phyloP scores from a whole-genome alignment of 805 yeast species.

The Schizosaccharomyces pombe region DNA sequence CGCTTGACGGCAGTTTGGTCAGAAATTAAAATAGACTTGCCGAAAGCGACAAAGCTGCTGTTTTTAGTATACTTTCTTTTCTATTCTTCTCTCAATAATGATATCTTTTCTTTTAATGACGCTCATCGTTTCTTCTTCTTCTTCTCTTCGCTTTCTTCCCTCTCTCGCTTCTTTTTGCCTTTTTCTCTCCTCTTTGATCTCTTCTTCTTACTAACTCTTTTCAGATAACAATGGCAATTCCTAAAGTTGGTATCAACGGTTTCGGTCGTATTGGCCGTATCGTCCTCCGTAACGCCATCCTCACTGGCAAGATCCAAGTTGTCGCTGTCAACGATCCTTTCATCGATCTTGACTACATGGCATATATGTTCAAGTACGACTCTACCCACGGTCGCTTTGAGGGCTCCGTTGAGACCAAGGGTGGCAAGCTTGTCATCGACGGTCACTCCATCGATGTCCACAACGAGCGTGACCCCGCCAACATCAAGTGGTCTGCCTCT shows the following conservation, averaged over 20 bases:
- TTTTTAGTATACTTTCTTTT: no score
- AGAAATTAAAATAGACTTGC: no score
- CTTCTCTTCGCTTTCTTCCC: neutral
- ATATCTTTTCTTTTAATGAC: neutral
- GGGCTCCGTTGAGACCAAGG: constrained; percentile 37
- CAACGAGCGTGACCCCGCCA: constrained; percentile 67
- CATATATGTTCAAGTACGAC: constrained; percentile 88
- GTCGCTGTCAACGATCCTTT: constrained; percentile 84
- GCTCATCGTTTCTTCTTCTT: neutral
- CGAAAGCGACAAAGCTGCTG: no score
- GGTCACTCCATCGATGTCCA: constrained; percentile 42
- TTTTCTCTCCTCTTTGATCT: neutral
- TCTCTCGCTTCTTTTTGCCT: neutral
- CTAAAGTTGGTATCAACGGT: constrained; percentile 75
- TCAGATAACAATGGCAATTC: constrained; percentile 11
- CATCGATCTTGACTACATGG: constrained; percentile 73
- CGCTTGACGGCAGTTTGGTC: no score
- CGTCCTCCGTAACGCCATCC: constrained; percentile 57
- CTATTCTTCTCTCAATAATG: no score
- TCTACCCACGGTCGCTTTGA: constrained; percentile 72
- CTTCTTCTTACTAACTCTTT: neutral
- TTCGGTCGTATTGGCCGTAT: constrained; percentile 89
- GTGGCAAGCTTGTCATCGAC: constrained; percentile 37
- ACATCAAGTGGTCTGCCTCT: constrained; percentile 66
- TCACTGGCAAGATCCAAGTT: constrained; percentile 51